Percentiles rank a stretch among this genome's conserved stretches.
These are phyloP conservation scores for Pichia kudriavzevii DNA, from an alignment of 1,139 yeast genomes.

Conservation along the genomic window DNA sequence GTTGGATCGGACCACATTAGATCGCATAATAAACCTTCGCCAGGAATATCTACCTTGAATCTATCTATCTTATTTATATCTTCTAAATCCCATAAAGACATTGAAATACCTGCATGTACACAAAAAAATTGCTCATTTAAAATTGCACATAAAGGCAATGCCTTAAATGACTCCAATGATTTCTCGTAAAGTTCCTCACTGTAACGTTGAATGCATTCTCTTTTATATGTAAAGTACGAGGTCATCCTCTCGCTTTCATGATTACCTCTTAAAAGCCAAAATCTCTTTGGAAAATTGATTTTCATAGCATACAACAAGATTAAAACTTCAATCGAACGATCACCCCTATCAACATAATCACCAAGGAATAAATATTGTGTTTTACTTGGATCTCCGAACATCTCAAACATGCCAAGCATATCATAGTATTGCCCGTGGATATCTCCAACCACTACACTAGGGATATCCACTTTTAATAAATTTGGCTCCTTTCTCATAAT, in stretches of 20 bases:
- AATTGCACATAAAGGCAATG: slow-evolving; percentile 78
- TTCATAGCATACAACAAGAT: slow-evolving; percentile 72
- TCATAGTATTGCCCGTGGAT: slow-evolving; percentile 95
- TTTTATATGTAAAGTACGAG: slow-evolving; percentile 89
- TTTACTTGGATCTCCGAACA: slow-evolving; percentile 79
- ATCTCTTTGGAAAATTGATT: slow-evolving; percentile 59
- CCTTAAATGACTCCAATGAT: slow-evolving; percentile 76
- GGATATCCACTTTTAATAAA: slow-evolving; percentile 75
- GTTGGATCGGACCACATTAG: slow-evolving; percentile 97
- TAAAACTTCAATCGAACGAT: slow-evolving; percentile 96
- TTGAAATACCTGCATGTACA: slow-evolving; percentile 90
- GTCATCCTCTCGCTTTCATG: slow-evolving; percentile 97
- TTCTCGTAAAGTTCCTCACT: slow-evolving; percentile 68
- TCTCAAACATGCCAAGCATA: slow-evolving; percentile 81
- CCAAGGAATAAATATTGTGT: slow-evolving; percentile 87
- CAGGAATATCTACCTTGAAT: slow-evolving; percentile 71
- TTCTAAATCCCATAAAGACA: slow-evolving; percentile 59
- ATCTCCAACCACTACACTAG: slow-evolving; percentile 94
- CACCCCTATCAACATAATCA: slow-evolving; percentile 95
- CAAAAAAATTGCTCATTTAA: slow-evolving; percentile 72
- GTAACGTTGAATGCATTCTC: slow-evolving; percentile 88
- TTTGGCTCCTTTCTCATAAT: slow-evolving; percentile 71
- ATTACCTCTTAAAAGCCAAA: slow-evolving; percentile 83
- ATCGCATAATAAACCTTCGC: slow-evolving; percentile 90
- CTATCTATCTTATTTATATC: slow-evolving; percentile 71